Percentiles rank a stretch among this genome's conserved stretches.
phyloP scores from a whole-genome alignment of 2,329 filamentous ascomycete species.

The Colletotrichum navitas region DNA sequence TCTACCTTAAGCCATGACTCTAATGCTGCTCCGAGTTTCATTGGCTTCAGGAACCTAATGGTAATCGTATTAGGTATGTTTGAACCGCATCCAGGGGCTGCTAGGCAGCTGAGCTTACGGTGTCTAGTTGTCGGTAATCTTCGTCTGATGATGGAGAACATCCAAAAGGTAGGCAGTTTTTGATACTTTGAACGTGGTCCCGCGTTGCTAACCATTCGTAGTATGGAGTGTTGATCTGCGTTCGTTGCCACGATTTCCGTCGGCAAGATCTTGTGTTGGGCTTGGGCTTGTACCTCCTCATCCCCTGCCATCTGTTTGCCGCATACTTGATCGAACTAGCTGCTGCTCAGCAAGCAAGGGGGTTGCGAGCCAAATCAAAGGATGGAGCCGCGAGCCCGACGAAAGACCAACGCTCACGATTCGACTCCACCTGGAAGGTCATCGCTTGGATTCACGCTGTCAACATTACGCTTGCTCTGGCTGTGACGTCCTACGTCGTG shows the following conservation, averaged over 20 bases:
- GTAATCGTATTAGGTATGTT: conserved; percentile 85
- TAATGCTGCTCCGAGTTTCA: conserved; percentile 80
- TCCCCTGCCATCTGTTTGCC: conserved; percentile 90
- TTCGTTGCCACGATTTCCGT: conserved; percentile 90
- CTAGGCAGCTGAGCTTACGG: conserved; percentile 33
- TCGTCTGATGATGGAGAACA: conserved; percentile 95
- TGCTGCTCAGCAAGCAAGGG: conserved; percentile 83
- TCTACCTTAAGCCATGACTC: conserved; percentile 92
- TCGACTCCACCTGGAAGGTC: conserved; percentile 82
- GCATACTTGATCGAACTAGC: conserved; percentile 91
- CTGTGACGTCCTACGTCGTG: conserved; percentile 85
- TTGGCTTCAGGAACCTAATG: conserved; percentile 97
- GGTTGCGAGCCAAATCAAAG: conserved; percentile 68
- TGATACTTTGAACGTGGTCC: conserved; percentile 15
- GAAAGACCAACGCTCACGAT: conserved; percentile 73
- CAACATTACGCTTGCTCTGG: conserved; percentile 86
- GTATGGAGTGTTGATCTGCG: conserved; percentile 95
- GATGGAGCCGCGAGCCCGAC: conserved; percentile 67
- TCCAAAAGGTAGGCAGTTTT: conserved; percentile 77
- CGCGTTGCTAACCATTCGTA: conserved; percentile 51
- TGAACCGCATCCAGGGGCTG: neutral
- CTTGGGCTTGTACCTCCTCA: conserved; percentile 83
- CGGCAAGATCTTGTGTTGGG: conserved; percentile 82
- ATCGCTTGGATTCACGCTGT: conserved; percentile 84
- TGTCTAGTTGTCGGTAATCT: conserved; percentile 87